Evolutionary conservation across 2,329 filamentous ascomycete species (phyloP), one percentile per base, ranked within the genome.

Genomic region (Lachnum nothofagi): DNA sequence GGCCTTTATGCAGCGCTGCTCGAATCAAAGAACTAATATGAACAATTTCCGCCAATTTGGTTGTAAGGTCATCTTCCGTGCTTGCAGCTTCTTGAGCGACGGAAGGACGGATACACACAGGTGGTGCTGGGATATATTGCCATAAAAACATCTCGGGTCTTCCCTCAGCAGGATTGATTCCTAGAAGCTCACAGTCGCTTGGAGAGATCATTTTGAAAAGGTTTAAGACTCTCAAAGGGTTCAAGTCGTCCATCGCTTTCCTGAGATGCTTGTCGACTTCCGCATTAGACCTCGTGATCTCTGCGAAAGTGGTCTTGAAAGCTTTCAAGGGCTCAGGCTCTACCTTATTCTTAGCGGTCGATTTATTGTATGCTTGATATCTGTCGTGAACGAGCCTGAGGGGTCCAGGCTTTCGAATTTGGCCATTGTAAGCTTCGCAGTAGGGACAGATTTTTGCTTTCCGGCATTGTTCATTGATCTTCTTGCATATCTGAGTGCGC

Each of bases 121-220:
- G 93, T 1, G 93, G 91, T 0, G 91, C 91, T 1, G 93, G 93
- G 29, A 98, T 78, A 63, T 90, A 95, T 64, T 95, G 91, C 93
- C 93, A 98, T 38, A 98, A 82, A 67, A 97, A 94, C 83, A 95
- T 95, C 66, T 98, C 93, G 0, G 93, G 93, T 16, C 91, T 80
- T 9, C 89, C 89, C 60, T 95, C 90, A 12, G 80, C 77, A 1
- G 91, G 88, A 62, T 96, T 84, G 60, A 98, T 80, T 4, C 91
- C 91, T 1, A 98, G 75, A 19, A 98, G 76, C 67, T 97, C 91
- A 65, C 91, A 95, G 66, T 98, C 93, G 6, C 81, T 80, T 2
- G 86, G 80, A 10, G 82, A 85, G 48, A 98, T 89, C 63, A 86
- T 83, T 67, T 90, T 91, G 73, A 98, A 95, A 25, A 98, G 78